These are phyloP conservation scores for Phialophora macrospora DNA, from an alignment of 2,329 filamentous ascomycete genomes.

Conservation along the genomic window DNA sequence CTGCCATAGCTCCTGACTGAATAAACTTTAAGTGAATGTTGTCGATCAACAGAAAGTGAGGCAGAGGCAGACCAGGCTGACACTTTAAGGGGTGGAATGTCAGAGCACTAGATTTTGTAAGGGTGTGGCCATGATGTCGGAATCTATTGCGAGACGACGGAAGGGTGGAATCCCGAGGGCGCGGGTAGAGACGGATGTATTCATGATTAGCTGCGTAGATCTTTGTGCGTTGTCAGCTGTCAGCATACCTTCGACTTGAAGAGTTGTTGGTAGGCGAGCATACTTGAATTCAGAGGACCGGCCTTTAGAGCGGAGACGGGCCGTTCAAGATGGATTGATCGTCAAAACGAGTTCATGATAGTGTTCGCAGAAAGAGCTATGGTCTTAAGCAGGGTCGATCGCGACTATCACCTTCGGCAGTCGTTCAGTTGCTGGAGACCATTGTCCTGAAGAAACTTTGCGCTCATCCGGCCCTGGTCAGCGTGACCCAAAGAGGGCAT, in stretches of 20 bases:
- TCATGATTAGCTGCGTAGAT: not conserved
- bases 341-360: not conserved
- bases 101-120: not conserved
- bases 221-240: not conserved
- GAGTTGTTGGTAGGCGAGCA: not conserved
- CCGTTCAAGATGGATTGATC: not conserved
- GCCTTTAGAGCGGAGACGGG: not conserved
- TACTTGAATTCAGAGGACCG: not conserved
- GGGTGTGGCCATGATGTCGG: not conserved
- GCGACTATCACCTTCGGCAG: not conserved
- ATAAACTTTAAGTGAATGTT: not conserved
- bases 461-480: not conserved
- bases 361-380: not conserved
- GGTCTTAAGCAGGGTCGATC: not conserved
- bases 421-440: not conserved
- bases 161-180: not conserved
- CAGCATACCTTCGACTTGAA: not conserved
- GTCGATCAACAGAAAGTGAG: constrained; percentile 20
- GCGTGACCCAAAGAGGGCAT: not conserved
- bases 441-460: not conserved
- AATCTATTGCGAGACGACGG: not conserved
- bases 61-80: constrained; percentile 17
- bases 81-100: constrained; percentile 13
- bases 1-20: not conserved
- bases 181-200: constrained; percentile 14